These are phyloP conservation scores for Isatis tinctoria DNA, from an alignment of 345 rosid species.

Conservation along the genomic window DNA sequence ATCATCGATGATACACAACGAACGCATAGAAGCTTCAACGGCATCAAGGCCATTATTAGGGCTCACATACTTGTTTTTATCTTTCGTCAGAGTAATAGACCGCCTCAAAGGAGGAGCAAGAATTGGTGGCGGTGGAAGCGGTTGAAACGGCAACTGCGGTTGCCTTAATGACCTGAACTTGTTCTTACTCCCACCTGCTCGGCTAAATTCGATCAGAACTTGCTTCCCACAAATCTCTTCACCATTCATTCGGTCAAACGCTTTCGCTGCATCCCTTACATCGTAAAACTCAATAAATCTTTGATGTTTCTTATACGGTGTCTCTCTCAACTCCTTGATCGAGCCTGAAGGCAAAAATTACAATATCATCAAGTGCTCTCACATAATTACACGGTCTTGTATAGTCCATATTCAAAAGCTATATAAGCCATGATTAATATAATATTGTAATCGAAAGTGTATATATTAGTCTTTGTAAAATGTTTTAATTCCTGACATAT, in stretches of 20 bases:
- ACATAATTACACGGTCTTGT: neutral
- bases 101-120: conserved; percentile 5
- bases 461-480: conserved; percentile 8
- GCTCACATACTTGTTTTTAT: conserved; percentile 12
- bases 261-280: conserved; percentile 74
- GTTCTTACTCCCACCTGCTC: conserved; percentile 78
- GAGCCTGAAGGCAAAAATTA: conserved; percentile 33
- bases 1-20: conserved; percentile 22
- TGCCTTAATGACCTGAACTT: conserved; percentile 38
- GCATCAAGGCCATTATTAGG: conserved; percentile 7
- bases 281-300: conserved; percentile 85
- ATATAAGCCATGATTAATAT: neutral
- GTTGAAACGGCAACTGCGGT: conserved; percentile 14
- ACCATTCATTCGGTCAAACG: conserved; percentile 73
- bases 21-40: conserved; percentile 37
- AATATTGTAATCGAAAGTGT: neutral
- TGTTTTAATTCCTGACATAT: conserved; percentile 19
- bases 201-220: conserved; percentile 80
- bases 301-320: conserved; percentile 86
- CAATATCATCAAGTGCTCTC: conserved; percentile 5
- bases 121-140: conserved; percentile 7
- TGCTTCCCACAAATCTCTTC: conserved; percentile 60
- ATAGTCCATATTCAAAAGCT: neutral
- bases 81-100: neutral
- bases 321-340: conserved; percentile 85